phyloP scores from a whole-genome alignment of 2,329 filamentous ascomycete genomes.

The Chaetomium olivaceum region DNA sequence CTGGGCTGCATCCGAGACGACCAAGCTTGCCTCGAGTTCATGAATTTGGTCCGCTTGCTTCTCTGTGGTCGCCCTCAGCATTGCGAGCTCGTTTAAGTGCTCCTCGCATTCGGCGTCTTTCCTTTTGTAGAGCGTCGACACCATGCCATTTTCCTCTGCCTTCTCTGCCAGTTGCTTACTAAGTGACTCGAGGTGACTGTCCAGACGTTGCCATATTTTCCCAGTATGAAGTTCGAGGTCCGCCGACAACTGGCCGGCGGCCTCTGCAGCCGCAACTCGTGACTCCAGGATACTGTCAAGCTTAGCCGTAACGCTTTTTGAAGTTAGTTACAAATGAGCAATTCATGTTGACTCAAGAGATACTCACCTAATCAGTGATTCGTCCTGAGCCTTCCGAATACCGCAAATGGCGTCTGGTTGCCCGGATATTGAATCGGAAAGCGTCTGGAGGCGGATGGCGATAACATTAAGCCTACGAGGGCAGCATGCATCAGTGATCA shows the following conservation, averaged over 20 bases:
- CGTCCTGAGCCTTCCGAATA: conserved; percentile 17
- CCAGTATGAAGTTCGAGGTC: conserved; percentile 21
- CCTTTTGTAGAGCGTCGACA: conserved; percentile 23
- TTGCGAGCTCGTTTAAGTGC: conserved; percentile 23
- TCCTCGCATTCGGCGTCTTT: conserved; percentile 22
- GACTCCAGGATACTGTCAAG: conserved; percentile 25
- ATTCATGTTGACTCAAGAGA: neutral
- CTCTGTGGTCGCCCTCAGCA: conserved; percentile 18
- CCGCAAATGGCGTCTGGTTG: conserved; percentile 19
- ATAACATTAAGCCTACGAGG: conserved; percentile 23
- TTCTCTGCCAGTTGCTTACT: conserved; percentile 25
- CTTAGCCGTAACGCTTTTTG: conserved; percentile 25
- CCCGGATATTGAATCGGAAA: conserved; percentile 10
- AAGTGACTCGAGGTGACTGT: conserved; percentile 28
- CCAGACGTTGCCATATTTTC: conserved; percentile 20
- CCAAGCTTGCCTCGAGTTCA: conserved; percentile 27
- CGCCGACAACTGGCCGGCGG: conserved; percentile 18
- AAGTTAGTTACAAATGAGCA: conserved; percentile 1
- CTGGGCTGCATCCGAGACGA: conserved; percentile 23
- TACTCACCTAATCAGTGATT: conserved; percentile 16
- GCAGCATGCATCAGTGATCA: conserved; percentile 8
- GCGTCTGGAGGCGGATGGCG: conserved; percentile 17
- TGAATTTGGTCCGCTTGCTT: conserved; percentile 26
- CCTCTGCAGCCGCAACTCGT: conserved; percentile 3
- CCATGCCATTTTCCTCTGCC: conserved; percentile 28